phyloP scores from a whole-genome alignment of 257 asterid genomes.

The Ajuga chamaepitys region DNA sequence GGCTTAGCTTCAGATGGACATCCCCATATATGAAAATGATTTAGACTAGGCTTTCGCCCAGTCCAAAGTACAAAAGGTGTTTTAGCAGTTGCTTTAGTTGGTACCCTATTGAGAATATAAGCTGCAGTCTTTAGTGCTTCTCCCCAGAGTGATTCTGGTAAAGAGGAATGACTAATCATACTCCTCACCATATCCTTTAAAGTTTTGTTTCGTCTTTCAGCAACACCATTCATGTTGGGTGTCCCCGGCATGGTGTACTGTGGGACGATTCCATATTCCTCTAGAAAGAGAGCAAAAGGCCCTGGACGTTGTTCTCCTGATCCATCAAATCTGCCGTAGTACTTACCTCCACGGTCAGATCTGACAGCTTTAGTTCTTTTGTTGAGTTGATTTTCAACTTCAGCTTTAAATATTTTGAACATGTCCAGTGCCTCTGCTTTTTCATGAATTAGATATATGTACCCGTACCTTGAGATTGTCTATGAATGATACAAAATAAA shows the following conservation, averaged over 20 bases:
- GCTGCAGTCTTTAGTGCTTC: too few relatives aligned
- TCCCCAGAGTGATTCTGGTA: too few relatives aligned
- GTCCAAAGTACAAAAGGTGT: background rate
- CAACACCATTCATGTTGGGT: too few relatives aligned
- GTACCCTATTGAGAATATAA: background rate
- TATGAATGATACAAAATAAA: background rate
- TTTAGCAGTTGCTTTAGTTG: background rate
- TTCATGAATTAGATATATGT: background rate
- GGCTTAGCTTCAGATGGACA: too few relatives aligned
- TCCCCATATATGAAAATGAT: background rate
- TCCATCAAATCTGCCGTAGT: background rate
- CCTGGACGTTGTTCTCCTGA: too few relatives aligned
- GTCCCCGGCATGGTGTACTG: background rate
- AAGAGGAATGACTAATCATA: background rate
- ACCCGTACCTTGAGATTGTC: too few relatives aligned
- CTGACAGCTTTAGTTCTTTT: background rate
- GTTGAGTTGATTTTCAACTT: too few relatives aligned
- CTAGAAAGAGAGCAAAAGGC: background rate
- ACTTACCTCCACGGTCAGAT: too few relatives aligned
- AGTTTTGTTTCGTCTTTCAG: background rate
- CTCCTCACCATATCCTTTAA: background rate
- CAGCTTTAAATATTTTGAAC: too few relatives aligned
- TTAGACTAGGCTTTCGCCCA: background rate
- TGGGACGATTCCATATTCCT: background rate
- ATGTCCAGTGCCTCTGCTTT: too few relatives aligned